Conservation (phyloP, 1,139 yeast genomes). For the Sugiyamaella castrensis region DNA sequence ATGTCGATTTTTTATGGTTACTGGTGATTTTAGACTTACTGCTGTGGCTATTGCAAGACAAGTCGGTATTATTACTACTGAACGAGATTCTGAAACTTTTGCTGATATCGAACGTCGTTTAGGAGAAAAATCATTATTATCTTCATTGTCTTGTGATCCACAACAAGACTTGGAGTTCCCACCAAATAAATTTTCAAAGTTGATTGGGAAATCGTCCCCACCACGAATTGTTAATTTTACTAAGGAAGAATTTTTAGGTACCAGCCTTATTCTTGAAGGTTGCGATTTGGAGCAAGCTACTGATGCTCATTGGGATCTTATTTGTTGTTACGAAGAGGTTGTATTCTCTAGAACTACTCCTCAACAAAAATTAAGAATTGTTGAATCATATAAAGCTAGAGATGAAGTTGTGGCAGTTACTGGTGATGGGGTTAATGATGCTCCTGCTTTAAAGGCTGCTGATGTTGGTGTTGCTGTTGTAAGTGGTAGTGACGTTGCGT, state of each 20-base stretch:
- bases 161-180: too few species aligned
- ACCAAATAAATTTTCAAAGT: too few species aligned
- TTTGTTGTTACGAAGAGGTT: conserved; percentile 41
- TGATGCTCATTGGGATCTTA: conserved; percentile 46
- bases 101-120: conserved; percentile 27
- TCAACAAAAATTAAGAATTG: conserved; percentile 50
- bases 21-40: conserved; percentile 55
- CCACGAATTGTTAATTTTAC: neutral
- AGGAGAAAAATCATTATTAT: neutral
- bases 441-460: conserved; percentile 51
- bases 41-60: conserved; percentile 50
- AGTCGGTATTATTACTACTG: conserved; percentile 42
- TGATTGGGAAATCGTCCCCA: too few species aligned
- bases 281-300: conserved; percentile 39
- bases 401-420: conserved; percentile 49
- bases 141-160: neutral
- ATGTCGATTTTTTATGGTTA: conserved; percentile 49
- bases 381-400: conserved; percentile 47
- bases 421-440: conserved; percentile 55
- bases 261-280: conserved; percentile 40
- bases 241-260: neutral
- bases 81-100: conserved; percentile 31
- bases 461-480: conserved; percentile 53
- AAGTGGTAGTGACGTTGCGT: conserved; percentile 54
- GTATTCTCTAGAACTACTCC: conserved; percentile 56